Evolutionary conservation across 2,329 filamentous ascomycete species (phyloP), one percentile per base, ranked within the genome.

Genomic region (Waltergamsia citrina): DNA sequence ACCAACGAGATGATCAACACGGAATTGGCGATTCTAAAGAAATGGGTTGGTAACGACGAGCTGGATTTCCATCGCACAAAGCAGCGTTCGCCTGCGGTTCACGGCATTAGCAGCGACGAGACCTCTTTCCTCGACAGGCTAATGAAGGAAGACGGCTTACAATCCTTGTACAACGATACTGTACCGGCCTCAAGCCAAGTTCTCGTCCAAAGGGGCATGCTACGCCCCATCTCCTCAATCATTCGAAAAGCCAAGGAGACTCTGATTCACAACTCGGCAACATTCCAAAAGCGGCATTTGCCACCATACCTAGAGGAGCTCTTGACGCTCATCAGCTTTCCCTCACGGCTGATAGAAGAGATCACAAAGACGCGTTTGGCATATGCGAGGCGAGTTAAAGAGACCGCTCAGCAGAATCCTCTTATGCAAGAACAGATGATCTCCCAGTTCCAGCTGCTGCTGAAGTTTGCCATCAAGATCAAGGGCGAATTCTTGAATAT

Each of bases 361-460:
- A 93, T 98, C 49, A 95, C 95, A 52, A 83, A 83, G 34, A 83
- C 94, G 46, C 82, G 92, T 38, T 70, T 96, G 19, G 85, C 81
- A 8, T 96, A 95, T 55, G 88, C 90, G 14, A 86, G 81, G 61
- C 90, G 87, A 55, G 94, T 95, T 78, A 94, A 90, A 60, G 90
- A 96, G 49, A 86, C 87, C 8, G 82, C 87, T 2, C 85, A 92
- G 60, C 85, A 94, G 54, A 93, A 88, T 43, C 72, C 85, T 18
- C 82, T 98, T 64, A 86, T 98, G 71, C 85, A 93, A 40, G 88
- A 96, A 52, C 90, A 96, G 60, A 94, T 96, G 85, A 95, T 98
- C 42, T 72, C 84, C 1, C 92, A 98, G 52, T 96, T 98, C 47
- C 88, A 94, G 57, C 85, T 95, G 29, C 65, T 96, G 35, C 76